Base-by-base conservation (phyloP, 768 basidiomycete genomes). In the Serendipita sp. region DNA sequence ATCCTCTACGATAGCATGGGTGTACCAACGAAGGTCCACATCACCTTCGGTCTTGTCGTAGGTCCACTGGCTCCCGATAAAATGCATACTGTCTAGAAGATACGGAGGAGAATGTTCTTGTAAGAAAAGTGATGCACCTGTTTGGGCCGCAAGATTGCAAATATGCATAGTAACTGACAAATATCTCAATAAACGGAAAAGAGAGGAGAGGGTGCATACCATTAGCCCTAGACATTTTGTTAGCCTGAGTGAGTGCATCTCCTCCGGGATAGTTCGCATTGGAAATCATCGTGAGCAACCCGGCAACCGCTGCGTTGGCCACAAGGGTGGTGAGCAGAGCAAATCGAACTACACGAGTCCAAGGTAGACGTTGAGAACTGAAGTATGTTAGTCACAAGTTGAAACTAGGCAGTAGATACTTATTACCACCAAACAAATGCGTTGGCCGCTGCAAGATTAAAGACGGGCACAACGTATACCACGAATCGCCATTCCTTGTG, bases 401-500 rank as follows among this genome's bases (percentile, higher is more conserved):
- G 51, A 3, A 37, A 38, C 38, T 11, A 35, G 5, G 24, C 18
- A 58, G 24, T 24, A 30, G 68, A 30, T n/a, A 74, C 87, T 68
- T 74, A 94, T 89, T 93, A 72, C 72, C 78, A 81, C 3, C 24
- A 24, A 24, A 24, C 76, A 72, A 1, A 83, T 2, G 83, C 86
- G 15, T 83, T 73, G 0, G 92, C 86, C 1, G 89, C 92, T 1
- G 86, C 82, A 2, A 93, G 73, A 69, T 96, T 95, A 73, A 92
- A 77, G 1, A 83, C 71, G 0, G 94, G 93, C 0, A 97, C 81
- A 16, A 84, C 80, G 70, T 98, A 98, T 5, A 92, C 80, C 65
- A 98, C 78, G 74, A 99, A 99, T 4, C 96, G 82, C 96, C 96
- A 99, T 74, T 99, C 96, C 72, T 99, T 99, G 75, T 99, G 96